Base-by-base conservation (phyloP, 495 filamentous ascomycete species). In the Hamigera avellanea region DNA sequence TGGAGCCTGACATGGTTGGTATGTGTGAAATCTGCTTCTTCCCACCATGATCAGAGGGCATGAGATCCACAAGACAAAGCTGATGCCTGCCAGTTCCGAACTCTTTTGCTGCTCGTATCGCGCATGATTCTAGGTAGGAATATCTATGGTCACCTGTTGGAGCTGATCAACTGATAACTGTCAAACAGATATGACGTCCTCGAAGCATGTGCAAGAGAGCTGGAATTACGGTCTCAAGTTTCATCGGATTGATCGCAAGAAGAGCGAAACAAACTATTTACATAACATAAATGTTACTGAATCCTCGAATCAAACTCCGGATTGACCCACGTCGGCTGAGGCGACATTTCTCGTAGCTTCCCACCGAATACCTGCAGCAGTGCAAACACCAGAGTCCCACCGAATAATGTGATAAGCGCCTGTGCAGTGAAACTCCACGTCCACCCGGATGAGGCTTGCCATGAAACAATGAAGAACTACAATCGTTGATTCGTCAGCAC, bases 361-460 rank as follows among this genome's bases (percentile, higher is more conserved):
- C 40, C 49, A 17, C 74, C 73, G 37, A 55, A 78, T 32, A 36
- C 40, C 34, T 77, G 72, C 33, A 78, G 29, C 9, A 31, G 28
- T 0, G 50, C 56, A 10, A 74, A 56, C 0, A 64, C 52, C 6
- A 64, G 48, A 8, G 66, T 49, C 17, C 59, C 62, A 2, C 64
- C 56, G 21, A 59, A 52, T 8, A 69, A 42, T 0, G 61, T 58
- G 10, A 78, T 64, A 29, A 76, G 51, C 2, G 61, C 73, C 40
- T 78, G 70, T 0, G 59, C 52, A 9, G 70, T 64, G 41, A 78
- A 77, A 0, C 68, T 74, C 70, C 71, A 73, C 4, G 70, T 75
- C 50, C 66, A 76, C 5, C 75, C 71, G 3, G 50, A 52, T 1
- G 52, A 52, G 2, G 56, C 62, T 28, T 73, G 50, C 72, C 72